Conservation (phyloP, 1,139 yeast genomes). For the Arxiozyma heterogenica region DNA sequence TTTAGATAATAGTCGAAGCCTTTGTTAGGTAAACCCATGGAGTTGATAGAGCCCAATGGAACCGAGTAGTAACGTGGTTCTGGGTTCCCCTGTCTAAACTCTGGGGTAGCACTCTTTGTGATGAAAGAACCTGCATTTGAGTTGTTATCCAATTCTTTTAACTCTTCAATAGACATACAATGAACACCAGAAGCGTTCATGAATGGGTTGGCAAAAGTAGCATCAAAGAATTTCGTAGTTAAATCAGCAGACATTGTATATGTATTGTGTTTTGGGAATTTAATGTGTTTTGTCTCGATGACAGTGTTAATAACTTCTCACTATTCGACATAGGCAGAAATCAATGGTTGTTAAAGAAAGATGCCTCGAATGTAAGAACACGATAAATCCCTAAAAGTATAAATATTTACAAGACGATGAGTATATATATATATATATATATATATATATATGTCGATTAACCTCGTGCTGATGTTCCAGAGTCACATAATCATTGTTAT, state of each 20-base stretch:
- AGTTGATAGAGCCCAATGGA: constrained; percentile 26
- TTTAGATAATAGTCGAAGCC: constrained; percentile 24
- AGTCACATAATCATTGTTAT: neutral
- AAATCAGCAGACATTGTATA: constrained; percentile 6
- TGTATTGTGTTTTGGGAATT: neutral
- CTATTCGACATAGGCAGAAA: neutral
- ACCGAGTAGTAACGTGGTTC: constrained; percentile 25
- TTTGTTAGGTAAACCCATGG: constrained; percentile 27
- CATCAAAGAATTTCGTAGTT: constrained; percentile 16
- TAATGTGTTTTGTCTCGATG: neutral
- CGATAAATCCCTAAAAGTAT: neutral
- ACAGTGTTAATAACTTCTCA: neutral
- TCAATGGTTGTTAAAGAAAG: no score
- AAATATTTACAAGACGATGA: neutral
- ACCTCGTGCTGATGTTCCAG: neutral
- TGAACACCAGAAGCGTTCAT: constrained; percentile 29
- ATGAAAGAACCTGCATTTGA: constrained; percentile 25
- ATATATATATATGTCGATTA: no score
- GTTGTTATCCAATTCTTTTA: constrained; percentile 17
- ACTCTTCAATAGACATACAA: constrained; percentile 21
- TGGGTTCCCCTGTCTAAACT: constrained; percentile 25
- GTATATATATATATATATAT: no score
- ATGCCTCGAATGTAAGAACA: no score
- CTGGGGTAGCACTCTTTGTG: constrained; percentile 24
- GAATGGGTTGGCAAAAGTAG: constrained; percentile 20